Percentiles rank a stretch among this genome's conserved stretches.
phyloP scores from a whole-genome alignment of 208 protist genomes.

The Acanthamoeba triangularis region DNA sequence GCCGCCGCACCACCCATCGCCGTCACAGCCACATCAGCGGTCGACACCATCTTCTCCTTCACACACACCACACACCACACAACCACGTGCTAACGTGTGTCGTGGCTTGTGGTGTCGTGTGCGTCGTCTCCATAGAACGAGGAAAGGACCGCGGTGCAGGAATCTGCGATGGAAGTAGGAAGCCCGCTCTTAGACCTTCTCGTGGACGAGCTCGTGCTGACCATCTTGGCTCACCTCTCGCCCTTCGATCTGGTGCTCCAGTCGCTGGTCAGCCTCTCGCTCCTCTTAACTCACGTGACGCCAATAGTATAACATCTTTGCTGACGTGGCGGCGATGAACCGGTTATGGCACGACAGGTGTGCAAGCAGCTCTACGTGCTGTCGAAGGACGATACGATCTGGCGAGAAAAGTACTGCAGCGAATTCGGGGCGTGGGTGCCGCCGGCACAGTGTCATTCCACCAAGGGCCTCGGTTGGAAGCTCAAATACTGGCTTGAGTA shows the following conservation, averaged over 20 bases:
- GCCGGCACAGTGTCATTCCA: neutral
- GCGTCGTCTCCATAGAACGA: no score
- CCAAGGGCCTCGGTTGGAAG: neutral
- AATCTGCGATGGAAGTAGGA: no score
- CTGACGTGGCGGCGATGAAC: no score
- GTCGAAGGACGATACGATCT: conserved; percentile 1
- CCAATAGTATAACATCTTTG: neutral
- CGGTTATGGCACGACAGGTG: neutral
- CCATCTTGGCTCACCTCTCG: no score
- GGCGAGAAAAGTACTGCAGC: neutral
- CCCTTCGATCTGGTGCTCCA: neutral
- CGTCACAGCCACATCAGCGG: neutral
- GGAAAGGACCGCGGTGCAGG: no score
- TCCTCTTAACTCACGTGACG: neutral
- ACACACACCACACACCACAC: no score
- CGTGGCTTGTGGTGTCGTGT: no score
- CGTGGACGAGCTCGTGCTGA: no score
- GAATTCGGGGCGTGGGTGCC: neutral
- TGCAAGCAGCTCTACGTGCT: neutral
- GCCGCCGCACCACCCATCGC: neutral
- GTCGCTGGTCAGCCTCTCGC: neutral
- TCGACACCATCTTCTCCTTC: neutral
- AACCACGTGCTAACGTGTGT: no score
- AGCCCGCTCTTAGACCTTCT: no score
- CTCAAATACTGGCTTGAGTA: neutral